Evolutionary conservation across 345 rosid species (phyloP).

Genomic region (Boechera stricta): DNA sequence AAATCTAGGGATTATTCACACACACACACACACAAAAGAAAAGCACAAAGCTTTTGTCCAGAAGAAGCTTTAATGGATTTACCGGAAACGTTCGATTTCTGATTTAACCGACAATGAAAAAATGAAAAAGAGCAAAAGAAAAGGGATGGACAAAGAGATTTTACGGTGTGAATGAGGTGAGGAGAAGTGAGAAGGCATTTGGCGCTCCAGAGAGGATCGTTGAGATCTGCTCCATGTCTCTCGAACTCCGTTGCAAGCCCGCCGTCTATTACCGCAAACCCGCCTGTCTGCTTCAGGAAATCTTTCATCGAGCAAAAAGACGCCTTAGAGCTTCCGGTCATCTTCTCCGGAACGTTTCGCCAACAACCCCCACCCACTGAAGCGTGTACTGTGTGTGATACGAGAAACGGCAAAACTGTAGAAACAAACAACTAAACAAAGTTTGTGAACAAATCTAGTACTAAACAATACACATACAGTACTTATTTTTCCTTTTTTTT

Average conservation of each 20-base stretch:
- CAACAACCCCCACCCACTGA: slow-evolving; percentile 10
- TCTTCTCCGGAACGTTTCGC: slow-evolving; percentile 20
- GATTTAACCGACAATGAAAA: not conserved
- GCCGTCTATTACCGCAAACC: slow-evolving; percentile 68
- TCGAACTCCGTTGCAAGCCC: slow-evolving; percentile 90
- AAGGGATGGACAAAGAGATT: not conserved
- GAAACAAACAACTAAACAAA: too few relatives aligned
- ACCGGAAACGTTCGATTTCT: not conserved
- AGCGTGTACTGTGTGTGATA: not conserved
- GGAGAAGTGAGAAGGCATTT: slow-evolving; percentile 76
- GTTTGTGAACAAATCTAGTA: too few relatives aligned
- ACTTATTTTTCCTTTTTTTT: too few relatives aligned
- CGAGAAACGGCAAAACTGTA: not conserved
- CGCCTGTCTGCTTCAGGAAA: slow-evolving; percentile 61
- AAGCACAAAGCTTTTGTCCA: slow-evolving; percentile 2
- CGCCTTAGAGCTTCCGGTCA: slow-evolving; percentile 27
- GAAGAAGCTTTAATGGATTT: too few relatives aligned
- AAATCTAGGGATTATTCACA: slow-evolving; percentile 28
- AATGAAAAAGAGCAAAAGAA: not conserved
- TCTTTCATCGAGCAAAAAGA: slow-evolving; percentile 50
- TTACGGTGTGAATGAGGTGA: slow-evolving; percentile 62
- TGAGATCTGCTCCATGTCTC: slow-evolving; percentile 79
- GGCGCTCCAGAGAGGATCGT: slow-evolving; percentile 89
- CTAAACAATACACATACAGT: too few relatives aligned
- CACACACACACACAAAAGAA: not conserved